Evolutionary conservation across 257 asterid genomes (phyloP), one percentile per base, ranked within the genome.

Genomic region (Ajuga chamaepitys): DNA sequence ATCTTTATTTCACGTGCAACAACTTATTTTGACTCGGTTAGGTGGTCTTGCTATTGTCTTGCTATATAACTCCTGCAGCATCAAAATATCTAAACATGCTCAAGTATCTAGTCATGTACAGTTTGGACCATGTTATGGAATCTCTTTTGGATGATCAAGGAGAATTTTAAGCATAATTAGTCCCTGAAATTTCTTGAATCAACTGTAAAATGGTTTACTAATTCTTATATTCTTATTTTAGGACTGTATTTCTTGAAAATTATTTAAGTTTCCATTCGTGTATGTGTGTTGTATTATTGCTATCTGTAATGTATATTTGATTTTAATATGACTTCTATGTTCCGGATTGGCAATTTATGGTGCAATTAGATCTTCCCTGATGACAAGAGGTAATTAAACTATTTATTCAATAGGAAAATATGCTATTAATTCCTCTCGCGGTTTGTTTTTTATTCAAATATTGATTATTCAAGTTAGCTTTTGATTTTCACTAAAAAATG

Each of bases 271-370:
- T 64, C 22, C 67, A 25, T n/a, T 34, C 58, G 57, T 80, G 72
- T 73, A 91, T 96, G 98, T 72, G 67, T 52, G 62, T 75, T 71
- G 60, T 70, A 47, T 61, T 88, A 40, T 40, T 70, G 73, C 68
- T 90, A 44, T 78, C 73, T 72, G 81, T 79, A 35, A 55, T 78
- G 59, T 79, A 91, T 74, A 34, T 78, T 61, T 90, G 92, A 35
- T 52, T 88, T 47, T 69, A 80, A 32, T 81, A 88, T 57, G 96
- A 95, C 46, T 46, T 91, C 67, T 83, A 82, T 66, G 89, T 91
- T 41, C 95, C 97, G 1, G 84, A 88, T 70, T 91, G 96, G 95
- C 78, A 80, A 65, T 81, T 68, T 57, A 72, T 40, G 64, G 66
- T 28, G 47, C 77, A 28, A 66, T 53, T 84, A 62, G 75, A 82